Evolutionary conservation across 177 flowering plant species (phyloP).

Genomic region (Vitis hybrid): DNA sequence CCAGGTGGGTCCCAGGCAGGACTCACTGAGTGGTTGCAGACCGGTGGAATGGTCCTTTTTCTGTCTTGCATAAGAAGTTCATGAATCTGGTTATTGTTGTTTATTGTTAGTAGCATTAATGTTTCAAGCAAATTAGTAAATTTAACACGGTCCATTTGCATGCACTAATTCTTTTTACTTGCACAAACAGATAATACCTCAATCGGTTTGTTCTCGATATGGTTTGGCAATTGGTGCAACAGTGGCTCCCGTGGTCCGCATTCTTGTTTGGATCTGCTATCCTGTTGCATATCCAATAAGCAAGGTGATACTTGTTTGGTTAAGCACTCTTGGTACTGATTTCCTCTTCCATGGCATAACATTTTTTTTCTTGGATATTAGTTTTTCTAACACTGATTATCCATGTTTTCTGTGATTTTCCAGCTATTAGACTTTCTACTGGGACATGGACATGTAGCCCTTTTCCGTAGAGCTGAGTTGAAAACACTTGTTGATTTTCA

Average conservation of each 20-base stretch:
- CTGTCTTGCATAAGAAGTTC: background rate
- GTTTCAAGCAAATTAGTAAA: background rate
- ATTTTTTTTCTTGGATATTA: background rate
- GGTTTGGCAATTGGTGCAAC: conserved; percentile 83
- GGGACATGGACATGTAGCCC: conserved; percentile 75
- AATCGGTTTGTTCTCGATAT: conserved; percentile 80
- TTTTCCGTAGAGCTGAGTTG: conserved; percentile 94
- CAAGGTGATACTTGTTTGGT: conserved; percentile 55
- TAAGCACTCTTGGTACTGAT: background rate
- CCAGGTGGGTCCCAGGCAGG: background rate
- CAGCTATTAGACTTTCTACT: conserved; percentile 77
- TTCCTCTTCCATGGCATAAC: background rate
- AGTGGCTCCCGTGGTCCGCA: conserved; percentile 73
- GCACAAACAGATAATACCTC: conserved; percentile 69
- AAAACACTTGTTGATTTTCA: conserved; percentile 89
- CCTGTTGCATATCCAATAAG: conserved; percentile 89
- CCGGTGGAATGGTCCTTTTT: no score
- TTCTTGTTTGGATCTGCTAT: conserved; percentile 82
- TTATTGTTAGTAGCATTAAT: background rate
- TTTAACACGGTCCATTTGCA: background rate
- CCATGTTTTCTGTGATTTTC: conserved; percentile 11
- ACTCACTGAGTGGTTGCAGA: no score
- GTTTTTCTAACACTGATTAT: background rate
- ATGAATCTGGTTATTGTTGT: background rate
- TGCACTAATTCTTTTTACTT: conserved; percentile 5